phyloP scores from a whole-genome alignment of 2,329 filamentous ascomycete species.

The Arthrobotrys musiformis region DNA sequence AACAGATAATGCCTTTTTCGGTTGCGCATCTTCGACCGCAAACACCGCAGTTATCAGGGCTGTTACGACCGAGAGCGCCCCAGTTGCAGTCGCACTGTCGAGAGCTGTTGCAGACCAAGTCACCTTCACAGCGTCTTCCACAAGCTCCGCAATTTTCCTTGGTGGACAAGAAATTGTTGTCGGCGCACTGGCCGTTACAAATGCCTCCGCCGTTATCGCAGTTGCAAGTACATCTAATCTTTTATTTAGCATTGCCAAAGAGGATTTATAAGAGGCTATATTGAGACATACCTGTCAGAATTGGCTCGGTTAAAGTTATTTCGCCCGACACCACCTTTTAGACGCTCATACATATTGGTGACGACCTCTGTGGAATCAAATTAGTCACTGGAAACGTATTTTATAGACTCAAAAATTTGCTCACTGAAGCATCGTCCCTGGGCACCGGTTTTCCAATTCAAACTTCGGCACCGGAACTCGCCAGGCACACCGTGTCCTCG shows the following conservation, averaged over 20 bases:
- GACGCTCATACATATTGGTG: neutral
- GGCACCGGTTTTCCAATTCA: conserved; percentile 8
- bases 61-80: conserved; percentile 12
- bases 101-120: conserved; percentile 12
- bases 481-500: neutral
- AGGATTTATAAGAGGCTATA: neutral
- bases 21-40: conserved; percentile 21
- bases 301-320: conserved; percentile 25
- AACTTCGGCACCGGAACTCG: neutral
- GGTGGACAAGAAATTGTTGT: neutral
- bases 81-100: conserved; percentile 20
- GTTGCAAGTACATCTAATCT: conserved; percentile 9
- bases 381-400: neutral
- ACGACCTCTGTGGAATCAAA: neutral
- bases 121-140: conserved; percentile 1
- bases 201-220: conserved; percentile 20
- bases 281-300: neutral
- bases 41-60: conserved; percentile 25
- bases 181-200: conserved; percentile 7
- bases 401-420: neutral
- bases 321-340: neutral
- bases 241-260: neutral
- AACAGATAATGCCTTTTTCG: conserved; percentile 14
- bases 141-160: conserved; percentile 27
- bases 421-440: conserved; percentile 4